Evolutionary conservation across 2,329 filamentous ascomycete genomes (phyloP), one percentile per base, ranked within the genome.

Genomic region (Ophiobolus disseminans): DNA sequence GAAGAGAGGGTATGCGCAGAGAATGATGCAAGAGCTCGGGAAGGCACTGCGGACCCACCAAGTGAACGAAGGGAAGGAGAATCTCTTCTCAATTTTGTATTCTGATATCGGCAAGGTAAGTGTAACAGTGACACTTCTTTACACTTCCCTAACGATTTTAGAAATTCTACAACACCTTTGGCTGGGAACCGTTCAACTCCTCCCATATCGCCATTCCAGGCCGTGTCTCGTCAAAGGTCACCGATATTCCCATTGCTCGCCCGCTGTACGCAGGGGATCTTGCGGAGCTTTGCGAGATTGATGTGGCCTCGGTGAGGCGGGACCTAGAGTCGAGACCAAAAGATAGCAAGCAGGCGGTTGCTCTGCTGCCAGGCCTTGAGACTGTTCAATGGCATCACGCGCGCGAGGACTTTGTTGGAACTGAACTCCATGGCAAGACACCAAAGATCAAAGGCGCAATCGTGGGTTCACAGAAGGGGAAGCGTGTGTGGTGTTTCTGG

Each of bases 371-470:
- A 0, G 84, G 90, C 62, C 72, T 83, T 50, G 82, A 87, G 47
- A 84, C 85, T 5, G 81, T 91, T 58, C 75, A 81, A 51, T 95
- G 90, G 90, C 87, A 93, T 71, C 84, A 90, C 69, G 84, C 86
- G 49, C 85, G 93, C 39, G 91, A 96, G 73, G 86, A 91, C 40
- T 94, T 89, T 70, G 86, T 93, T 65, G 83, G 82, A 4, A 79
- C 81, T 45, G 81, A 84, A 53, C 77, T 92, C 5, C 82, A 87
- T 57, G 77, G 80, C 2, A 75, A 76, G 14, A 68, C 68, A 5
- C 87, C 89, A 0, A 65, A 76, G 1, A 76, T 89, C 45, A 87
- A 88, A 64, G 92, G 92, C 11, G 90, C 89, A 2, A 78, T 91
- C 1, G 84, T 86, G 34, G 79, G 80, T 1, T 55, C 66, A 3